phyloP scores from a whole-genome alignment of 371 early-diverging fungal species.

The Lichtheimia corymbifera region DNA sequence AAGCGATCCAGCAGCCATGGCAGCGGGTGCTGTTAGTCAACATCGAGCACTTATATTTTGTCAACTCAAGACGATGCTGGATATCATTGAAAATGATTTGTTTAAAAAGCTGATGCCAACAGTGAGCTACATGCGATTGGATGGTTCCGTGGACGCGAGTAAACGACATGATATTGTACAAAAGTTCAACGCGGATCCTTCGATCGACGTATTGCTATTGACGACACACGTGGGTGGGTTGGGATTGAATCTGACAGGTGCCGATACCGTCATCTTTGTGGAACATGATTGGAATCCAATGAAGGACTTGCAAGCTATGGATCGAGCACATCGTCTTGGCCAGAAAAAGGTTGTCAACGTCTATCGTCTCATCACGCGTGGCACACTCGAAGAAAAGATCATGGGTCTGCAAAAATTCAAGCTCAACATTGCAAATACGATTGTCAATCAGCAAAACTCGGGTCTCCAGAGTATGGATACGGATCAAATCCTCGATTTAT shows the following conservation, averaged over 20 bases:
- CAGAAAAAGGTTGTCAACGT: constrained; percentile 98
- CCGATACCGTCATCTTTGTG: constrained; percentile 99
- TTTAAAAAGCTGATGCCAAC: constrained; percentile 81
- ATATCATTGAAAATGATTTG: constrained; percentile 92
- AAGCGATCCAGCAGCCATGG: constrained; percentile 47
- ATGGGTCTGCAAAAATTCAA: constrained; percentile 99
- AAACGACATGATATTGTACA: constrained; percentile 90
- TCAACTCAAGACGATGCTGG: constrained; percentile 96
- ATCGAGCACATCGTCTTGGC: constrained; percentile 96
- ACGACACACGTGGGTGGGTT: constrained; percentile 99
- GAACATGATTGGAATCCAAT: constrained; percentile 99
- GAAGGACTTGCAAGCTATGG: constrained; percentile 97
- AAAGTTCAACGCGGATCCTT: constrained; percentile 95
- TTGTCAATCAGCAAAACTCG: constrained; percentile 98
- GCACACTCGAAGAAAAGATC: constrained; percentile 95
- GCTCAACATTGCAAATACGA: constrained; percentile 95
- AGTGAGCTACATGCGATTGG: constrained; percentile 94
- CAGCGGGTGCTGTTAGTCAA: constrained; percentile 69
- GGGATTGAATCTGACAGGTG: constrained; percentile 98
- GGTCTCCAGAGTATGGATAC: constrained; percentile 93
- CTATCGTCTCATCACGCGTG: constrained; percentile 87
- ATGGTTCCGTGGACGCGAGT: constrained; percentile 89
- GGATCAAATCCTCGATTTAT: constrained; percentile 92
- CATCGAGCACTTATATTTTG: constrained; percentile 98
- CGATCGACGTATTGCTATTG: constrained; percentile 93